These are phyloP conservation scores for Fusarium sp. DNA, from an alignment of 2,329 filamentous ascomycete species.

Conservation along the genomic window DNA sequence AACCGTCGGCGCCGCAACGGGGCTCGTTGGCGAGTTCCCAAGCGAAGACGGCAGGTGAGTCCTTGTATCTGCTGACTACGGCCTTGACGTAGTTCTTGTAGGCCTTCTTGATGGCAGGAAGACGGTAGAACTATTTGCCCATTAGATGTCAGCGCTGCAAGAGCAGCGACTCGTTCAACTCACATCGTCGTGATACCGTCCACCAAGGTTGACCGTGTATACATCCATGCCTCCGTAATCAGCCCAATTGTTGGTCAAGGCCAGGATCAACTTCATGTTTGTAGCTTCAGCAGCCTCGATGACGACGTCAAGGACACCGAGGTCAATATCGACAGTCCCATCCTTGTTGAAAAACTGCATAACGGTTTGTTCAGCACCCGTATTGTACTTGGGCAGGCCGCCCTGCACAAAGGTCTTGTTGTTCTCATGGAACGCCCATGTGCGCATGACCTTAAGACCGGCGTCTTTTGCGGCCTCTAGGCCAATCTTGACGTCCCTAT, in stretches of 20 bases:
- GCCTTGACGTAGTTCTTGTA: slow-evolving; percentile 68
- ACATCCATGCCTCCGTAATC: slow-evolving; percentile 70
- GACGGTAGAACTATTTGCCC: slow-evolving; percentile 57
- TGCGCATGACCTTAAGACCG: slow-evolving; percentile 25
- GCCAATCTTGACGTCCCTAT: slow-evolving; percentile 44
- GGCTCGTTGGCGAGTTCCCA: slow-evolving; percentile 76
- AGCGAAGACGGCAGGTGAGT: slow-evolving; percentile 69
- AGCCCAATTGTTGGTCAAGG: slow-evolving; percentile 68
- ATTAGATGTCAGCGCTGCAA: fast-evolving
- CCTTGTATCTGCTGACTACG: slow-evolving; percentile 68
- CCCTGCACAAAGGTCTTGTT: slow-evolving; percentile 16
- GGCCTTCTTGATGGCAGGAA: slow-evolving; percentile 61
- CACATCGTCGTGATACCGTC: slow-evolving; percentile 56
- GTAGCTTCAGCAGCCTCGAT: slow-evolving; percentile 56
- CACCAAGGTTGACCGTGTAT: slow-evolving; percentile 66
- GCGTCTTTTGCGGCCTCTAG: slow-evolving; percentile 25
- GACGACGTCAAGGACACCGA: slow-evolving; percentile 25
- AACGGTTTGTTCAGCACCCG: slow-evolving; percentile 59
- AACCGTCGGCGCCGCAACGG: slow-evolving; percentile 59
- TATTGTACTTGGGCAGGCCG: slow-evolving; percentile 58
- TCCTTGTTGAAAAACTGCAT: slow-evolving; percentile 46
- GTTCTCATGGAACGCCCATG: slow-evolving; percentile 32
- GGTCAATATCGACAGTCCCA: slow-evolving; percentile 26
- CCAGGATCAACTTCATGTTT: slow-evolving; percentile 64
- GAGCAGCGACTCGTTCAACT: not conserved